These are phyloP conservation scores for Symbiodinium natans DNA, from an alignment of 73 alveolate species.

Conservation along the genomic window DNA sequence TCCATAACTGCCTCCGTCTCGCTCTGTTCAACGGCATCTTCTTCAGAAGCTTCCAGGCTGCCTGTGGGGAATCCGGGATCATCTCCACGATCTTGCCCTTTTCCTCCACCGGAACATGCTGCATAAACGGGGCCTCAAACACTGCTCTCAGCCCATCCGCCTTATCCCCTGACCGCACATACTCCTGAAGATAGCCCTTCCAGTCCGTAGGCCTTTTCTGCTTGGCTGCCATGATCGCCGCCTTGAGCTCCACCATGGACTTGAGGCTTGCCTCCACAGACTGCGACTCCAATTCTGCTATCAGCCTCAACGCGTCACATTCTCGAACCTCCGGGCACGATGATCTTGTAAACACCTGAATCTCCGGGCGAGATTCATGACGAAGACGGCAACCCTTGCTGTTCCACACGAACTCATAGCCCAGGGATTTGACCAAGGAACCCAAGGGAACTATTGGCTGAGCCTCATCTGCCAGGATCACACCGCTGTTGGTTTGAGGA, in stretches of 20 bases:
- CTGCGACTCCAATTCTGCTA: not conserved
- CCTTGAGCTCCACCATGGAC: not conserved
- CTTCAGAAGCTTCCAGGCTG: not conserved
- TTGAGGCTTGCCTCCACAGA: not conserved
- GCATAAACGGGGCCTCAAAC: not conserved
- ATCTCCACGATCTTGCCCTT: not conserved
- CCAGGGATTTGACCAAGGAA: not conserved
- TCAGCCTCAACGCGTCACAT: not conserved
- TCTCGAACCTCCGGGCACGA: not conserved
- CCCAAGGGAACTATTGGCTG: not conserved
- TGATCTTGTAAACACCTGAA: not conserved
- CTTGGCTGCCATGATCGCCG: no score
- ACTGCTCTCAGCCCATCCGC: not conserved
- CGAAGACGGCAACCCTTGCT: not conserved
- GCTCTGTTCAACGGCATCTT: not conserved
- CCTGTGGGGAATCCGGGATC: not conserved
- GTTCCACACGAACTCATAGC: not conserved
- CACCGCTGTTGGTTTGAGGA: not conserved
- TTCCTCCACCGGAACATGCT: not conserved
- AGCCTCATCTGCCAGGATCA: not conserved
- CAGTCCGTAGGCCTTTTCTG: no score
- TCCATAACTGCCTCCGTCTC: not conserved
- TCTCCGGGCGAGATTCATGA: not conserved
- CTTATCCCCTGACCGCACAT: no score
- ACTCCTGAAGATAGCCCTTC: no score